Percentiles rank a stretch among this genome's conserved stretches.
Evolutionary conservation across 1,284 basidiomycete species (phyloP).

Genomic region (Neonothopanus nambi): DNA sequence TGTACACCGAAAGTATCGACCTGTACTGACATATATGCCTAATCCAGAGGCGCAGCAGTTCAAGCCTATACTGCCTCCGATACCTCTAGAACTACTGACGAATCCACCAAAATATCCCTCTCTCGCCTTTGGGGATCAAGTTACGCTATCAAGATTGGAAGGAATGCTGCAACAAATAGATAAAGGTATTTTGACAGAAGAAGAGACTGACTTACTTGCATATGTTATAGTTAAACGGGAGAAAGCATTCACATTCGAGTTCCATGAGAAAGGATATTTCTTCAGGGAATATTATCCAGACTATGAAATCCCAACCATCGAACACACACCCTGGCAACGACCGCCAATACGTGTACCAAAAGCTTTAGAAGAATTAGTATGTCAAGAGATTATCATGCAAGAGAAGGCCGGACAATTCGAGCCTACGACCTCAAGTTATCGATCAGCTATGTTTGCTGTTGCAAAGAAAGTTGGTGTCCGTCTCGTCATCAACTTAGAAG

Average conservation of each 20-base stretch:
- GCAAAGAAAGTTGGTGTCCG: conserved; percentile 32
- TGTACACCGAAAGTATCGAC: conserved; percentile 29
- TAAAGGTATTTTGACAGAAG: neutral
- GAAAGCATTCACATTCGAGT: conserved; percentile 28
- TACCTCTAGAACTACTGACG: neutral
- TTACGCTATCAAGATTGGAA: neutral
- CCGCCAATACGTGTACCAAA: conserved; percentile 28
- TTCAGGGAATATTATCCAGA: conserved; percentile 34
- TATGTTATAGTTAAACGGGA: conserved; percentile 17
- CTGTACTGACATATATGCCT: conserved; percentile 32
- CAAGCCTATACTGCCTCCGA: conserved; percentile 4
- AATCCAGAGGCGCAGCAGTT: conserved; percentile 25
- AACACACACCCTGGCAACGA: no score
- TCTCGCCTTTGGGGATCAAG: neutral
- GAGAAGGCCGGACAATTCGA: conserved; percentile 30
- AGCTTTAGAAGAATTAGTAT: conserved; percentile 24
- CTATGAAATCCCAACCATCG: no score
- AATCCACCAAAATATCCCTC: neutral
- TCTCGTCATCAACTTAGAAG: conserved; percentile 31
- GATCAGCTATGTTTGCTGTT: conserved; percentile 31
- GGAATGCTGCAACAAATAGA: neutral
- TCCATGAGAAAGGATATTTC: conserved; percentile 24
- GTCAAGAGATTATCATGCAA: conserved; percentile 24
- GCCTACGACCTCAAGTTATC: conserved; percentile 30
- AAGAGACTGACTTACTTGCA: neutral